A percentile compares a stretch with the other conserved stretches of the same genome.
Evolutionary conservation across 495 filamentous ascomycete species (phyloP).

Genomic region (Neurospora africana): DNA sequence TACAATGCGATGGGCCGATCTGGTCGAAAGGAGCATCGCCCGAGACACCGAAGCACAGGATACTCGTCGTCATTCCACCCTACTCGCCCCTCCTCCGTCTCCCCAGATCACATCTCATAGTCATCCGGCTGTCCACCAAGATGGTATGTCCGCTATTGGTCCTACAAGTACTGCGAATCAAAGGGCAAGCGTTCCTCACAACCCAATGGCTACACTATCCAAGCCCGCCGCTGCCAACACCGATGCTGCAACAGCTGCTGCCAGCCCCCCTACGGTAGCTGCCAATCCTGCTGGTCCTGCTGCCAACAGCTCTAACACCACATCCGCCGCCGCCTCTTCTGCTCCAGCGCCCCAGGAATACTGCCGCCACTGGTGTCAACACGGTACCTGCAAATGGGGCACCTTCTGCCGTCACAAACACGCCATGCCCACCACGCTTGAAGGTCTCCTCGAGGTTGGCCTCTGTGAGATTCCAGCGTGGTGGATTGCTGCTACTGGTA

Average conservation of each 20-base stretch:
- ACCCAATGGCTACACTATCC: neutral
- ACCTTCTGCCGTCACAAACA: slow-evolving; percentile 30
- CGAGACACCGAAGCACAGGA: neutral
- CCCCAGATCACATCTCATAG: neutral
- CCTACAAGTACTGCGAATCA: slow-evolving; percentile 1
- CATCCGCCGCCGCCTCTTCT: neutral
- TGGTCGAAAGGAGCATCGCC: neutral
- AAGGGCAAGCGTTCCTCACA: neutral
- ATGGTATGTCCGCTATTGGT: neutral
- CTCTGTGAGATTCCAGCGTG: slow-evolving; percentile 25
- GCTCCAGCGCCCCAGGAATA: slow-evolving; percentile 8
- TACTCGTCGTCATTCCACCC: neutral
- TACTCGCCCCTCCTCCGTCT: neutral
- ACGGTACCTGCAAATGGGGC: slow-evolving; percentile 36
- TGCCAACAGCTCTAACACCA: neutral
- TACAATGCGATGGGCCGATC: neutral
- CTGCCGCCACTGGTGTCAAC: slow-evolving; percentile 36
- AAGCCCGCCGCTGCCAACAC: neutral
- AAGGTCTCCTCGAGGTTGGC: slow-evolving; percentile 27
- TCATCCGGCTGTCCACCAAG: slow-evolving; percentile 2
- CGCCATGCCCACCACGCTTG: slow-evolving; percentile 27
- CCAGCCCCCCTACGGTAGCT: neutral
- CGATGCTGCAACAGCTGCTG: neutral
- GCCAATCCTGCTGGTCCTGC: neutral
- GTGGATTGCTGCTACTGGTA: slow-evolving; percentile 13